A percentile compares a stretch with the other conserved stretches of the same genome.
phyloP scores from a whole-genome alignment of 2,329 filamentous ascomycete genomes.

The Diplocarpon mali region DNA sequence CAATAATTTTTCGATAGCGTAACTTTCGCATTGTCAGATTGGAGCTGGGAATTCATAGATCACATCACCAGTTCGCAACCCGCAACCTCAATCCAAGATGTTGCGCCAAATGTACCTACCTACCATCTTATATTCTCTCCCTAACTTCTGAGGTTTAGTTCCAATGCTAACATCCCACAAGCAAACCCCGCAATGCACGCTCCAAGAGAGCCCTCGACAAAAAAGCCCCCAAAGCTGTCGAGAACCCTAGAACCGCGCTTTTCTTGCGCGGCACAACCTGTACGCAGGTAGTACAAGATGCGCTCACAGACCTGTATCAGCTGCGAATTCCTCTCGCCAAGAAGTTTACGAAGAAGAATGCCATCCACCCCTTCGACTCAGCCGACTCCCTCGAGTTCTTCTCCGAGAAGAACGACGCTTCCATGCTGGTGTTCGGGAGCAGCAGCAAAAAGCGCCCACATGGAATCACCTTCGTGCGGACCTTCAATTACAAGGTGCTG shows the following conservation, averaged over 20 bases:
- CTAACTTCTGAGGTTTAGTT: background rate
- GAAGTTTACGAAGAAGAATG: constrained; percentile 96
- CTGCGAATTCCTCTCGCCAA: constrained; percentile 76
- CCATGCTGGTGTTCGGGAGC: constrained; percentile 71
- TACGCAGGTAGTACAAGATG: constrained; percentile 71
- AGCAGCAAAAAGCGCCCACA: constrained; percentile 95
- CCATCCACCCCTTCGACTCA: constrained; percentile 90
- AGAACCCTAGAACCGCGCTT: constrained; percentile 83
- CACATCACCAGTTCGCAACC: background rate
- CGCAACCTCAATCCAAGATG: constrained; percentile 22
- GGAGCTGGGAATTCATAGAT: no score
- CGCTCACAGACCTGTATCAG: constrained; percentile 72
- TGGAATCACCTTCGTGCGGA: constrained; percentile 69
- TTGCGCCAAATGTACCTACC: constrained; percentile 27
- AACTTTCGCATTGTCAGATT: no score
- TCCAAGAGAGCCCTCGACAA: constrained; percentile 92
- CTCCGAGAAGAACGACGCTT: constrained; percentile 89
- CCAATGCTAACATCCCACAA: constrained; percentile 21
- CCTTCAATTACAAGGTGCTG: constrained; percentile 76
- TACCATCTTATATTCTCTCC: background rate
- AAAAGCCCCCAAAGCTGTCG: constrained; percentile 75
- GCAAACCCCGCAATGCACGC: constrained; percentile 70
- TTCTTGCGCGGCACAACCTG: constrained; percentile 82
- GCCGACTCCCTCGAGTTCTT: constrained; percentile 85
- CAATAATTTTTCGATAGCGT: constrained; percentile 3